Conservation (phyloP, 148 eudicot species). For the Drosera capensis region DNA sequence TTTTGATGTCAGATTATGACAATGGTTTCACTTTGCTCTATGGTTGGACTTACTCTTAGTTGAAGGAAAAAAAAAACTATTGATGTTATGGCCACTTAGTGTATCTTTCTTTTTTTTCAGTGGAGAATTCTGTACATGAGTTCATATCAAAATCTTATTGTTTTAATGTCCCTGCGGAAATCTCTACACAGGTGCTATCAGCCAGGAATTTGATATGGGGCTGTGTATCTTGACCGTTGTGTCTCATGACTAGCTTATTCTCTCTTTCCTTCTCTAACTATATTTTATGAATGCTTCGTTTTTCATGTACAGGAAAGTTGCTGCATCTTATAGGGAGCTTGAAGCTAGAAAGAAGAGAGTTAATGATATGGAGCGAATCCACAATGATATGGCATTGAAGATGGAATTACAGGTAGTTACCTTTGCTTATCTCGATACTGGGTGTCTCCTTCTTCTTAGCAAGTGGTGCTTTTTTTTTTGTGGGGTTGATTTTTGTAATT, state of each 20-base stretch:
- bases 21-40: too few relatives aligned
- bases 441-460: background rate
- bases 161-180: too few relatives aligned
- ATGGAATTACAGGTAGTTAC: conserved; percentile 73
- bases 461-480: background rate
- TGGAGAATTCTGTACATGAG: background rate
- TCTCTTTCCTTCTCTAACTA: too few relatives aligned
- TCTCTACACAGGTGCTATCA: too few relatives aligned
- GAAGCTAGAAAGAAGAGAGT: conserved; percentile 60
- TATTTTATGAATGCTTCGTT: background rate
- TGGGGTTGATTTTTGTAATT: background rate
- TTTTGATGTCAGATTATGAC: too few relatives aligned
- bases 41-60: too few relatives aligned
- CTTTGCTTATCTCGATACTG: background rate
- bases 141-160: background rate
- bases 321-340: conserved; percentile 57
- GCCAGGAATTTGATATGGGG: too few relatives aligned
- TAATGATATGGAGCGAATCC: conserved; percentile 44
- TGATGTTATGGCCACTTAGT: too few relatives aligned
- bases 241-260: too few relatives aligned
- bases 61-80: too few relatives aligned
- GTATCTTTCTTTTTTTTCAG: background rate
- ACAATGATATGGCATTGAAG: conserved; percentile 67
- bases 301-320: conserved; percentile 33
- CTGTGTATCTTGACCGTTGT: too few relatives aligned